Evolutionary conservation across 495 filamentous ascomycete species (phyloP), one percentile per base, ranked within the genome.

Genomic region (Lasiosphaeriaceae sp.): DNA sequence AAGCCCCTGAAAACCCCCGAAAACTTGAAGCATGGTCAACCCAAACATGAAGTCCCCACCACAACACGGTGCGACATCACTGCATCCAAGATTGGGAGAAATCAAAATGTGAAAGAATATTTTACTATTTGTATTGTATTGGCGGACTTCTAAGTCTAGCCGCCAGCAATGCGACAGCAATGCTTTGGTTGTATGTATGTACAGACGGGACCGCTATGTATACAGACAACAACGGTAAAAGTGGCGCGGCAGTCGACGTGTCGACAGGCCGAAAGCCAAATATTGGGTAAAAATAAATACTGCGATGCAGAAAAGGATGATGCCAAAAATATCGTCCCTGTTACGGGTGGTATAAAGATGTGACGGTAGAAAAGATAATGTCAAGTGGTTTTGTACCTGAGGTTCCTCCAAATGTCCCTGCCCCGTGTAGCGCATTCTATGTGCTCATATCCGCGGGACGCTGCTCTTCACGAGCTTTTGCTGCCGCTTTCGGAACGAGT

Each of bases 401-500:
- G 14, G 14, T 12, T 41, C 11, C n/a, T 16, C n/a, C 37, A 14
- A 14, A 4, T 41, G 37, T 31, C 37, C 14, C 14, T 17, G 2
- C 2, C 4, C 37, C 37, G 14, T 3, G 6, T 6, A 16, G 14
- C 14, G 39, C n/a, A 14, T 5, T 16, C 14, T 12, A 17, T 43
- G 14, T 4, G 12, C 14, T 71, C 61, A 77, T 59, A 79, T 64
- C 57, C 69, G 67, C 8, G 68, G 51, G 14, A 71, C 50, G 1
- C 12, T 61, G 2, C 61, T 66, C 65, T 76, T 79, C 37, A 64
- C 53, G 0, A 61, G 66, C 54, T 66, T 63, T n/a, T 76, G 77
- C 50, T 83, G 69, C 39, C 83, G 69, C 52, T 78, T 72, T 55
- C 81, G 67, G 62, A 86, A 90, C 49, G 79, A 71, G 21, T 87